Percentiles rank a stretch among this genome's conserved stretches.
phyloP scores from a whole-genome alignment of 2,329 filamentous ascomycete genomes.

The Aspergillus tanneri region DNA sequence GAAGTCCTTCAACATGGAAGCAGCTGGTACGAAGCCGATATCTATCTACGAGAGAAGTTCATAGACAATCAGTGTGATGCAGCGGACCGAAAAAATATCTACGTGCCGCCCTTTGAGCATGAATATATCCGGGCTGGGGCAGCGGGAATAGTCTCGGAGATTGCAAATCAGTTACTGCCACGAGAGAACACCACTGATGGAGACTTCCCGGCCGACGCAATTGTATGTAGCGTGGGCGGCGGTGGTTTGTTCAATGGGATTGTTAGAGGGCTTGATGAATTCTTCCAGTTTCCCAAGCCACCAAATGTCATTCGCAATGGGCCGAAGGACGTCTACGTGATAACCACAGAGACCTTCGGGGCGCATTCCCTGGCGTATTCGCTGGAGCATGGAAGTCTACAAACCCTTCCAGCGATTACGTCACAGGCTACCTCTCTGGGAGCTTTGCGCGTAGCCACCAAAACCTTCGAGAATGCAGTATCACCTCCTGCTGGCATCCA shows the following conservation, averaged over 20 bases:
- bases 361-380: slow-evolving; percentile 65
- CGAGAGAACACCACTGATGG: slow-evolving; percentile 4
- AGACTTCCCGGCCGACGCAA: slow-evolving; percentile 56
- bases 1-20: slow-evolving; percentile 66
- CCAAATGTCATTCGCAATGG: too few relatives aligned
- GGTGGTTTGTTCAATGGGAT: slow-evolving; percentile 75
- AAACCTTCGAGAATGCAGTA: slow-evolving; percentile 62
- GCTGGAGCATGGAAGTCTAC: slow-evolving; percentile 53
- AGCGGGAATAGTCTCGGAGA: slow-evolving; percentile 37
- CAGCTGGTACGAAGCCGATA: slow-evolving; percentile 68
- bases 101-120: slow-evolving; percentile 42
- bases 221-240: slow-evolving; percentile 77
- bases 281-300: slow-evolving; percentile 22
- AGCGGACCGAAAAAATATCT: slow-evolving; percentile 27
- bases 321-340: slow-evolving; percentile 42
- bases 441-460: slow-evolving; percentile 61
- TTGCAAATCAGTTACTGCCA: slow-evolving; percentile 34
- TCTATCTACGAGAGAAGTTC: slow-evolving; percentile 56
- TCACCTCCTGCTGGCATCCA: slow-evolving; percentile 39
- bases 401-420: slow-evolving; percentile 67
- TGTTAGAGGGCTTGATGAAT: slow-evolving; percentile 58
- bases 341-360: slow-evolving; percentile 72
- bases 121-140: slow-evolving; percentile 39
- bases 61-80: slow-evolving; percentile 24
- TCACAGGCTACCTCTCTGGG: slow-evolving; percentile 71